These are phyloP conservation scores for Clavispora vitiphila DNA, from an alignment of 805 yeast genomes.

Conservation along the genomic window DNA sequence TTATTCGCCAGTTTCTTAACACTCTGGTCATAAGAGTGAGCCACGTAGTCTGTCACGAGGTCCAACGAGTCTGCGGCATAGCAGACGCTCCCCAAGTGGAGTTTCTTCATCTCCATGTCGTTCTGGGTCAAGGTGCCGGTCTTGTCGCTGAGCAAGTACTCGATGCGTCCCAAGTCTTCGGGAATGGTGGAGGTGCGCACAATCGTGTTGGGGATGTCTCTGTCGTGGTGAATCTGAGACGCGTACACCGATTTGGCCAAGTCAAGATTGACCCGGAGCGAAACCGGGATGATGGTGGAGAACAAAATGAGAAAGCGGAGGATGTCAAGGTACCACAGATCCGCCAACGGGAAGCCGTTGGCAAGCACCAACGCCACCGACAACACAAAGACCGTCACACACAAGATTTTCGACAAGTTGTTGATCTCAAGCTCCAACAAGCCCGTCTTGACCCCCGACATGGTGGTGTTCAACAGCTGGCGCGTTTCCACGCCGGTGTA, in stretches of 20 bases:
- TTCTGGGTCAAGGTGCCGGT: constrained; percentile 97
- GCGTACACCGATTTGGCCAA: constrained; percentile 96
- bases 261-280: constrained; percentile 89
- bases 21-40: constrained; percentile 19
- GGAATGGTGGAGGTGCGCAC: constrained; percentile 98
- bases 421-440: constrained; percentile 88
- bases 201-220: constrained; percentile 73
- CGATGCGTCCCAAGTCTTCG: constrained; percentile 94
- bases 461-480: constrained; percentile 89
- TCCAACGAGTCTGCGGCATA: constrained; percentile 92
- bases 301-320: constrained; percentile 88
- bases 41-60: constrained; percentile 68
- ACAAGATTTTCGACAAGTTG: constrained; percentile 77
- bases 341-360: constrained; percentile 59
- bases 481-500: constrained; percentile 94
- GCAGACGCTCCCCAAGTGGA: constrained; percentile 89
- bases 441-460: constrained; percentile 83
- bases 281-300: constrained; percentile 94
- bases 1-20: too few species aligned
- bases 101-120: constrained; percentile 93
- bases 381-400: constrained; percentile 77
- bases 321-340: constrained; percentile 83
- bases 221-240: constrained; percentile 87
- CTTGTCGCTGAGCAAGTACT: constrained; percentile 86
- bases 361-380: constrained; percentile 74